phyloP scores from a whole-genome alignment of 1,284 basidiomycete genomes.

The Athelia sp. region DNA sequence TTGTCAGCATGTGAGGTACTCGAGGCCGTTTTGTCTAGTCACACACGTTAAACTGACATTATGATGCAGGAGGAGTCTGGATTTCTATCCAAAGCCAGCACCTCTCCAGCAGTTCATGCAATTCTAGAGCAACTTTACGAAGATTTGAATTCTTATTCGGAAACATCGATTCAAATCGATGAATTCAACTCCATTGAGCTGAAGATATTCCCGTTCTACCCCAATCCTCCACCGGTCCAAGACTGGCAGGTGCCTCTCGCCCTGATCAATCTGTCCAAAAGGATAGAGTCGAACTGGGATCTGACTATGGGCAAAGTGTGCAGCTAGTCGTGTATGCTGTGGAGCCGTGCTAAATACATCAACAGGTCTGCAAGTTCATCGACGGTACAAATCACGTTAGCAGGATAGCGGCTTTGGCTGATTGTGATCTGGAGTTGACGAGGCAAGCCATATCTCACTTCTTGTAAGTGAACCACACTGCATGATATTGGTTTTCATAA shows the following conservation, averaged over 20 bases:
- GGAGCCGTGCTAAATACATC: constrained; percentile 2
- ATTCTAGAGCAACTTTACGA: constrained; percentile 97
- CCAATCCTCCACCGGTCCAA: constrained; percentile 84
- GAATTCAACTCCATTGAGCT: constrained; percentile 88
- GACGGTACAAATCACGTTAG: constrained; percentile 91
- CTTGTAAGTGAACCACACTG: constrained; percentile 48
- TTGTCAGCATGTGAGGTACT: constrained; percentile 84
- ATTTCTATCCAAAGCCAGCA: constrained; percentile 77
- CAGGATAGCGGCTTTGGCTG: constrained; percentile 87
- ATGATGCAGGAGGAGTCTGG: constrained; percentile 75
- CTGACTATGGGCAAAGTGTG: constrained; percentile 83
- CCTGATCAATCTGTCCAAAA: constrained; percentile 76
- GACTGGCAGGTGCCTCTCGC: constrained; percentile 97
- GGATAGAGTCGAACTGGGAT: constrained; percentile 93
- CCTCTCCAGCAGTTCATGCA: constrained; percentile 70
- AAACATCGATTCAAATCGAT: constrained; percentile 88
- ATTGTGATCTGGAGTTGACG: constrained; percentile 83
- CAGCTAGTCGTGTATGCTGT: constrained; percentile 1
- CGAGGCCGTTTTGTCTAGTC: constrained; percentile 4
- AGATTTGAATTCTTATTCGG: constrained; percentile 95
- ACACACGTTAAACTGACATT: not conserved
- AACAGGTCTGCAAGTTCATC: constrained; percentile 73
- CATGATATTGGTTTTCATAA: too few relatives aligned
- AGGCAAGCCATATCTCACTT: constrained; percentile 90
- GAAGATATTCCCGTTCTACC: constrained; percentile 95